Base-by-base conservation (phyloP, 805 yeast species). In the Jamesozyma lodderae region DNA sequence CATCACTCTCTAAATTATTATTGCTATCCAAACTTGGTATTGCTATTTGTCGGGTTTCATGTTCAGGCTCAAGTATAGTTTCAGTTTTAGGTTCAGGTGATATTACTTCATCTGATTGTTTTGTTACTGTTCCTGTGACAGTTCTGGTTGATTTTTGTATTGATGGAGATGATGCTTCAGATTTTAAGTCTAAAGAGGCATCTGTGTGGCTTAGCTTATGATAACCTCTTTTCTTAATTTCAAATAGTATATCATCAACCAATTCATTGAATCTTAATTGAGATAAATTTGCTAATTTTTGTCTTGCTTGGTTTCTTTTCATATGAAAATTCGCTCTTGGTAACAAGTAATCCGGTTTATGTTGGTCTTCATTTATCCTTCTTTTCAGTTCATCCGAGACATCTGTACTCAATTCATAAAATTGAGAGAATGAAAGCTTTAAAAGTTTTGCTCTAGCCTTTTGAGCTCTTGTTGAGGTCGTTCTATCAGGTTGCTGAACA, bases 231-330 rank as follows among this genome's bases (percentile, higher is more conserved):
- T 95, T 73, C 52, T 81, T 86, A 36, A 87, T 83, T 60, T 92
- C 98, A 57, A 67, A 84, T 31, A 82, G 67, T 31, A 92, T 87
- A 57, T 92, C 99, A 41, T 82, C 79, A 15, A 86, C 94, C 57
- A 92, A 73, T 57, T 90, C 98, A 49, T 80, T 79, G 64, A 92
- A 92, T 43, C 97, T 65, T 3, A 79, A 59, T 35, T 79, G 77
- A 2, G 95, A 92, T 41, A 92, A 72, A 35, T 83, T 77, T 4
- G 96, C 81, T 48, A 92, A 70, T 62, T 88, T 90, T 59, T 84
- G 84, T 51, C 99, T 73, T 2, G 98, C 97, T 60, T 87, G 94
- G 56, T 92, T 94, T 54, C 99, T 74, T 56, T 87, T 88, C 31
- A 94, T 88, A 60, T 92, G 98, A 63, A 85, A 86, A 15, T 72